Evolutionary conservation across 441 rosid genomes (phyloP).

Genomic region (Erysimum cheiri): DNA sequence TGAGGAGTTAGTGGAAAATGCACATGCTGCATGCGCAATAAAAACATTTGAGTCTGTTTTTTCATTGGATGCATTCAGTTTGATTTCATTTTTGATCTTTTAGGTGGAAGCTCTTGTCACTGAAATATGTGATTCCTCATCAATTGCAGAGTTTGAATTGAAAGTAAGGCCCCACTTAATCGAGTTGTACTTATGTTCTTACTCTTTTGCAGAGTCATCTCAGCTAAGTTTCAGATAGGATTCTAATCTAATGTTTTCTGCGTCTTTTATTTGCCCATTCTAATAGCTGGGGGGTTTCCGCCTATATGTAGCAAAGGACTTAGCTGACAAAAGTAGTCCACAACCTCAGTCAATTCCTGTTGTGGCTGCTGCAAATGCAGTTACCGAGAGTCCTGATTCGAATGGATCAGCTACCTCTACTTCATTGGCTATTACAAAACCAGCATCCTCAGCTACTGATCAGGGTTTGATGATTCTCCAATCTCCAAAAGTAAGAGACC

Average conservation of each 20-base stretch:
- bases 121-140: slow-evolving; percentile 69
- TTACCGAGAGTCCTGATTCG: slow-evolving; percentile 39
- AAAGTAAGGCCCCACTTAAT: slow-evolving; percentile 55
- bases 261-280: slow-evolving; percentile 36
- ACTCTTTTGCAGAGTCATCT: slow-evolving; percentile 14
- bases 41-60: not conserved
- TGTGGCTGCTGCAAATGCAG: slow-evolving; percentile 44
- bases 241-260: slow-evolving; percentile 31
- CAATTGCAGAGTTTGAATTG: slow-evolving; percentile 82
- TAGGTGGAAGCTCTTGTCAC: slow-evolving; percentile 79
- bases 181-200: slow-evolving; percentile 21
- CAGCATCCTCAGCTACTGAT: slow-evolving; percentile 67
- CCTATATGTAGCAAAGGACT: slow-evolving; percentile 64
- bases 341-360: slow-evolving; percentile 48
- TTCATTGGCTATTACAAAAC: slow-evolving; percentile 67
- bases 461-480: slow-evolving; percentile 75
- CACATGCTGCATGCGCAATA: slow-evolving; percentile 7
- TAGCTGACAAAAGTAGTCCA: slow-evolving; percentile 47
- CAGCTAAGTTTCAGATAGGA: slow-evolving; percentile 17
- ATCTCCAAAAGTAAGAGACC: slow-evolving; percentile 74
- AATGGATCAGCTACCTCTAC: slow-evolving; percentile 63
- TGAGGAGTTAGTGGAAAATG: slow-evolving; percentile 8
- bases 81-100: slow-evolving; percentile 21
- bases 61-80: not conserved
- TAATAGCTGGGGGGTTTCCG: slow-evolving; percentile 78